Evolutionary conservation across 108 stramenopile species (phyloP).

Genomic region (Skeletonema potamos): DNA sequence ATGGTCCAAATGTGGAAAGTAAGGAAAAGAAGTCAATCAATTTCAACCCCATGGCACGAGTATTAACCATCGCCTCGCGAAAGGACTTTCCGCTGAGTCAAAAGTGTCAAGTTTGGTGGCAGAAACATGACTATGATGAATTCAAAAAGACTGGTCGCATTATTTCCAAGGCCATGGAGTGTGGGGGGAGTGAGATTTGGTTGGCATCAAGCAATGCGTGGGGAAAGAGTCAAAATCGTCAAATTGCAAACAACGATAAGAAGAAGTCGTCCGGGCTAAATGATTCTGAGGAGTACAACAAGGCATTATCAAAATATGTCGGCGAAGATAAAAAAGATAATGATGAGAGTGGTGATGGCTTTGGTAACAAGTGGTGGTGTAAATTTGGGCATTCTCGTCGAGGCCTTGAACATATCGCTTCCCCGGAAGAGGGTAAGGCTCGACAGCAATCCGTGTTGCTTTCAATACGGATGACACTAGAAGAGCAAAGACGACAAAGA

Average conservation of each 20-base stretch:
- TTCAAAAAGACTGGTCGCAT: slow-evolving; percentile 89
- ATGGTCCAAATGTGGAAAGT: slow-evolving; percentile 16
- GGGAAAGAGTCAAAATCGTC: slow-evolving; percentile 34
- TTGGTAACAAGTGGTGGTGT: slow-evolving; percentile 78
- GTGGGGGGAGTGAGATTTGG: slow-evolving; percentile 89
- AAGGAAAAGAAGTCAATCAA: slow-evolving; percentile 36
- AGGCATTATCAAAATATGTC: slow-evolving; percentile 29
- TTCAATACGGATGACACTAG: slow-evolving; percentile 64
- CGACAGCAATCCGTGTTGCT: slow-evolving; percentile 72
- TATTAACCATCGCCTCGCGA: slow-evolving; percentile 68
- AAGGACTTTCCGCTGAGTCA: slow-evolving; percentile 67
- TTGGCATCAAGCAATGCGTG: slow-evolving; percentile 70
- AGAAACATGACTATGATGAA: slow-evolving; percentile 79
- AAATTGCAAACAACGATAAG: background rate
- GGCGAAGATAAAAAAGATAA: slow-evolving; percentile 9
- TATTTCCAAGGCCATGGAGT: slow-evolving; percentile 83
- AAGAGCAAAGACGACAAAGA: slow-evolving; percentile 78
- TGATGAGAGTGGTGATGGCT: background rate
- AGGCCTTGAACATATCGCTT: slow-evolving; percentile 86
- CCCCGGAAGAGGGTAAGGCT: slow-evolving; percentile 73
- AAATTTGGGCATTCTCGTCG: slow-evolving; percentile 87
- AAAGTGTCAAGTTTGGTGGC: slow-evolving; percentile 81
- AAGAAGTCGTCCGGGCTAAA: background rate
- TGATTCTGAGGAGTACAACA: slow-evolving; percentile 12
- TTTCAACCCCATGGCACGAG: slow-evolving; percentile 85